Evolutionary conservation across 2,329 filamentous ascomycete species (phyloP), one percentile per base, ranked within the genome.

Genomic region (Epichloe festucae): DNA sequence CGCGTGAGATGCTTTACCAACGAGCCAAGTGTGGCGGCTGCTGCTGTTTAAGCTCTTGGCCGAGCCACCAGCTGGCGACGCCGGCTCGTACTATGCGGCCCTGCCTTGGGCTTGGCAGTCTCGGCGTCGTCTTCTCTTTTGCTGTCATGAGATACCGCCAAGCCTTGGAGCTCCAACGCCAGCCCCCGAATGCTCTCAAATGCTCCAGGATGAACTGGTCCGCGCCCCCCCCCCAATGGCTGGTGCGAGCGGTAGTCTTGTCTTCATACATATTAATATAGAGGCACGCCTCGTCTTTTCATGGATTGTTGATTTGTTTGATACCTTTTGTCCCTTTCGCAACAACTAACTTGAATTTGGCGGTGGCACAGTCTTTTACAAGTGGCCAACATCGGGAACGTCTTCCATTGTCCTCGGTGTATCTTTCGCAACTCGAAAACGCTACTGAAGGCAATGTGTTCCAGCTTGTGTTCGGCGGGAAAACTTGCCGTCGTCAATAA

Each of bases 101-200:
- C 48, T 46, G 48, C 19, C 49, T 46, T 49, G 50, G 56, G 48
- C 56, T 58, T 58, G 56, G 56, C 56, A 51, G 56, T 54, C 56
- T 57, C 52, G 56, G 56, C 54, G 50, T 55, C 50, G 51, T 48
- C 48, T 47, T 51, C 45, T 40, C 48, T 46, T 44, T 53, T 45
- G 53, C 46, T 46, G 34, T 49, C 38, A 46, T 39, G 51, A 45
- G 51, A 53, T 47, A 49, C 51, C 49, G 56, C 56, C 56, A 58
- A 58, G 56, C 53, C 56, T 52, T 46, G 51, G 27, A 52, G 49
- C 44, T 56, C 50, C 52, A 54, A 48, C 34, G 42, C 52, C 12
- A 44, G 50, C 46, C 34, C 46, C 34, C 23, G 23, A 44, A 4
- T 42, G 19, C 42, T 21, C 35, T 38, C 46, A 27, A 45, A 50